Base-by-base conservation (phyloP, 148 eudicot species). In the Euryodendron excelsum region DNA sequence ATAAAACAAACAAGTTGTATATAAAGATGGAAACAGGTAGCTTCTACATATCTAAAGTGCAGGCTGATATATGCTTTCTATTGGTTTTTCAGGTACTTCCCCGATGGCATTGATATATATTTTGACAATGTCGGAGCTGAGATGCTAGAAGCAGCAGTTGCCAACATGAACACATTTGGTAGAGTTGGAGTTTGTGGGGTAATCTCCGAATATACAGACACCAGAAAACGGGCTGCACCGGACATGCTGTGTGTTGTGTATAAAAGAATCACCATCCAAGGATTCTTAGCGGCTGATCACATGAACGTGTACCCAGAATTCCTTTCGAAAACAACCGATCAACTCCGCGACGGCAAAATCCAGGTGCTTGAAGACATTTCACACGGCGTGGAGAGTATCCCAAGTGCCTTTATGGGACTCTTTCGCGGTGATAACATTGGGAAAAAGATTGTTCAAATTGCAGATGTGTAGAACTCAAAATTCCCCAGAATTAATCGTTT, bases 61-160 rank as follows among this genome's bases (percentile, higher is more conserved):
- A 15, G 33, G 36, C 2, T 64, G 1, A 7, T 17, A 34, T 20
- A 37, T 12, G 23, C 47, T n/a, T 9, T 55, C 2, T 10, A 21
- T 41, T n/a, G 31, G 36, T 15, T 28, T 71, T 34, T 36, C 69
- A 90, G 92, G 79, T 82, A 82, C 79, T 89, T 91, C 28, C 92
- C 91, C 6, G 80, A 90, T 72, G 94, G 94, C 11, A 85, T 90
- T 9, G 96, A 86, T 79, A 83, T 91, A 45, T 89, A 91, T 36
- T 84, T 86, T 77, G 89, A 86, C 66, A 86, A 84, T 37, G 87
- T 87, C 50, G 89, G 87, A 64, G 89, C 78, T 1, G 84, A 89
- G 39, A 85, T 89, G 90, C 85, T 88, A 23, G 91, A 89, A 50
- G 93, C 93, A 10, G 96, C 83, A 27, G 83, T 91, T 27, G 63